Evolutionary conservation across 2,329 filamentous ascomycete genomes (phyloP).

Genomic region (Venturia asperata): DNA sequence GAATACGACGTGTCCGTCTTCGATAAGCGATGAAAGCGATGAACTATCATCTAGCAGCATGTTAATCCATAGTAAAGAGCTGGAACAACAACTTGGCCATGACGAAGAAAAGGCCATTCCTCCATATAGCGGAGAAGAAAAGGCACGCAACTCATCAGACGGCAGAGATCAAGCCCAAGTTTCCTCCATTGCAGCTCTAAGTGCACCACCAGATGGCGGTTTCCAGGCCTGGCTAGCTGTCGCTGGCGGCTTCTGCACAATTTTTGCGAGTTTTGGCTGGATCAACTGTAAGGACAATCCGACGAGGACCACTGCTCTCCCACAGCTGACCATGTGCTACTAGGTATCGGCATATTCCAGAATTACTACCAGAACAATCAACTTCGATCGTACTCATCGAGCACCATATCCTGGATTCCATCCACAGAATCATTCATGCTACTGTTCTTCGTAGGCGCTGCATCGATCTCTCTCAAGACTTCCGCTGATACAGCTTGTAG

Average conservation of each 20-base stretch:
- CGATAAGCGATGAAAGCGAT: neutral
- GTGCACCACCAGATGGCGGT: conserved; percentile 18
- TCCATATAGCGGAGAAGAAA: no score
- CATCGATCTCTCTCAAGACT: neutral
- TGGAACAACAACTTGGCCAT: neutral
- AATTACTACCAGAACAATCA: conserved; percentile 41
- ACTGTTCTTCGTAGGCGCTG: conserved; percentile 40
- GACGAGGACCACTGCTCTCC: neutral
- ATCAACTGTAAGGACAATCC: conserved; percentile 30
- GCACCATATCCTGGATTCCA: conserved; percentile 41
- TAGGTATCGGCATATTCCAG: conserved; percentile 39
- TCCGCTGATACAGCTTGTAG: conserved; percentile 25
- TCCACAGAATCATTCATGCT: conserved; percentile 43
- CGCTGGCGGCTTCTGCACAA: conserved; percentile 26
- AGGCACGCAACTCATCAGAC: no score
- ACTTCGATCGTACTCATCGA: conserved; percentile 33
- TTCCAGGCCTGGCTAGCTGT: conserved; percentile 23
- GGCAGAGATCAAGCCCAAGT: neutral
- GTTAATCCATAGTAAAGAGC: neutral
- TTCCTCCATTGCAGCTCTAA: neutral
- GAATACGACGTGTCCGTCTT: neutral
- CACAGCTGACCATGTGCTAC: neutral
- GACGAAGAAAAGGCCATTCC: neutral
- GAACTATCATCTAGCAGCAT: neutral
- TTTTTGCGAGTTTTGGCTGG: conserved; percentile 35